Base-by-base conservation (phyloP, 1,284 basidiomycete genomes). In the Heterobasidion occidentale region DNA sequence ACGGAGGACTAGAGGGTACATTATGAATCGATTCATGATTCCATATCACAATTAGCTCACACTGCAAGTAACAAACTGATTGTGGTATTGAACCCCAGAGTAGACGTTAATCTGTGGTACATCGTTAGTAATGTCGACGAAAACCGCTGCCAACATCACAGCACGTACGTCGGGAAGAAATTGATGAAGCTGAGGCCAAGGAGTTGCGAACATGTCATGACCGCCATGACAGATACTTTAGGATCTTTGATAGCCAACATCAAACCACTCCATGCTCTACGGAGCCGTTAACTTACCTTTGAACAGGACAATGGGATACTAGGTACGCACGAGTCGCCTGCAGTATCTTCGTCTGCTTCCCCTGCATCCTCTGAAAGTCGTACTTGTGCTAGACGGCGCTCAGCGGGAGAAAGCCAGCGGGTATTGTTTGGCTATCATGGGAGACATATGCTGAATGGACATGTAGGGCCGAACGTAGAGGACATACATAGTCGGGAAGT, bases 351-450 rank as follows among this genome's bases (percentile, higher is more conserved):
- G 60, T 88, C 85, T 0, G 83, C 81, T 68, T 87, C 86, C 1
- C 86, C 86, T n/a, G 80, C 82, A 65, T 91, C 88, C 65, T 90
- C 88, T 0, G 84, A 77, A 36, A 92, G 76, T 7, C 90, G 80
- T 0, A 81, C 79, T 64, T 86, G 84, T 1, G 88, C 89, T 15
- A 92, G 75, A 8, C 77, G 76, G 12, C 77, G 73, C 63, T 92
- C 85, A 7, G 74, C 72, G 0, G 72, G 69, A n/a, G 77, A 70
- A 59, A 91, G 71, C 76, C 88, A 88, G 38, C 77, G 73, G 1
- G 87, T 88, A 62, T 90, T 90, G 54, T 79, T 66, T 1, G 83
- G 82, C 81, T 84, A 46, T 35, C n/a, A 45, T 38, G 33, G 9
- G 17, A 15, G 34, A 9, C 34, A 17, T 19, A 19, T 19, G 19